Base-by-base conservation (phyloP, 2,329 filamentous ascomycete species). In the Arachnomyces sp. region DNA sequence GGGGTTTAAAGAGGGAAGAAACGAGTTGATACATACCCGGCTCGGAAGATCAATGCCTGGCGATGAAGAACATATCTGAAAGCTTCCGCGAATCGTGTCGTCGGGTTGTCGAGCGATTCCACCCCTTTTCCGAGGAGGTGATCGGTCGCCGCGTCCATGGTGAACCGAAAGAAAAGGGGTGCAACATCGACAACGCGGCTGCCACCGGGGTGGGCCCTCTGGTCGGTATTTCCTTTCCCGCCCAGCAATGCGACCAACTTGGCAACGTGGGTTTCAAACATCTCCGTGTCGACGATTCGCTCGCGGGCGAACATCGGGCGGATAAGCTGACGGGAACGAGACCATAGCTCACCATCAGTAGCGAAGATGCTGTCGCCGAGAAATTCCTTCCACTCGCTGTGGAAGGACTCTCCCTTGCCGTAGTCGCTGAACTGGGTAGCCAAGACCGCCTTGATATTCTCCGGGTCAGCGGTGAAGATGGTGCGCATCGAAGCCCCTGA, bases 381-480 rank as follows among this genome's bases (percentile, higher is more conserved):
- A 50, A 94, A 93, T 11, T 80, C 76, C 42, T 77, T 72, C 82
- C 84, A 93, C 38, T 88, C 82, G 7, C 62, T 51, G 52, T 89
- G 82, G 65, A 94, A 94, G 15, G 53, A 28, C 38, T 62, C 52
- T 7, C 88, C 88, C 64, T 95, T 95, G 47, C 88, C 89, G 56
- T 81, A 95, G 55, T 94, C 85, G 31, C 66, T 65, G 56, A 95
- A 95, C 56, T 95, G 86, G 1, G 82, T 84, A 0, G 88, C 85
- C n/a, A 95, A 71, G 15, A 95, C 74, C 4, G 89, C 86, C 61
- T 95, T 94, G 67, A 94, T 84, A 57, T 95, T 95, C 54, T 93
- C 86, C 1, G 84, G 84, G 50, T 95, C 87, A 4, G 77, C 76
- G 0, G 89, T 95, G 54, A 92, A 73, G 44, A 93, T 60, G 15